phyloP scores from a whole-genome alignment of 805 yeast species.

The Starmera caribaea region DNA sequence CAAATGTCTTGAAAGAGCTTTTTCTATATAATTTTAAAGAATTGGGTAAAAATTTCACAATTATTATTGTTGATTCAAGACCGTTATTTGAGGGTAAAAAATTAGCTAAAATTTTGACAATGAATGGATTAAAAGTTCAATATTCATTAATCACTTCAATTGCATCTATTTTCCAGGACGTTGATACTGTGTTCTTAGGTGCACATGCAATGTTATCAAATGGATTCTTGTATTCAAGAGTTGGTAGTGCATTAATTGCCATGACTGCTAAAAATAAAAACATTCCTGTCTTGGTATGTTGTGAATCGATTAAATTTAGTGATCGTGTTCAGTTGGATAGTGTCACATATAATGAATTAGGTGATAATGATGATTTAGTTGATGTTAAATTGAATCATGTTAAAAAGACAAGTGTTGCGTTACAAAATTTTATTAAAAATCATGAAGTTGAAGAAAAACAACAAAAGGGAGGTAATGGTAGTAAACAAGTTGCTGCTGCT shows the following conservation, averaged over 20 bases:
- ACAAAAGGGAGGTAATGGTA: conserved; percentile 17
- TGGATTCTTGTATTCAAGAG: conserved; percentile 87
- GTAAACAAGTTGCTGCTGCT: too few relatives aligned
- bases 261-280: conserved; percentile 83
- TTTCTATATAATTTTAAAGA: conserved; percentile 58
- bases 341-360: conserved; percentile 89
- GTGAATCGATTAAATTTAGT: conserved; percentile 89
- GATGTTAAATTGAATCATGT: conserved; percentile 40
- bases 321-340: conserved; percentile 94
- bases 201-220: conserved; percentile 97
- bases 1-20: conserved; percentile 70
- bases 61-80: conserved; percentile 84
- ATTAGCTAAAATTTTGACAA: conserved; percentile 55
- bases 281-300: conserved; percentile 90
- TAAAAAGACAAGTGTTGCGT: conserved; percentile 39
- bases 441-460: conserved; percentile 21
- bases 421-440: conserved; percentile 50
- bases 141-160: conserved; percentile 76
- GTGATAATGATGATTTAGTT: conserved; percentile 67
- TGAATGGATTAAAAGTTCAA: conserved; percentile 54
- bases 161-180: conserved; percentile 72
- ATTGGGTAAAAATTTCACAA: conserved; percentile 60
- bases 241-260: conserved; percentile 89
- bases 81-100: conserved; percentile 91
- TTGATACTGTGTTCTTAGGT: conserved; percentile 86